Evolutionary conservation across 2,329 filamentous ascomycete species (phyloP).

Genomic region (Fusarium sp.): DNA sequence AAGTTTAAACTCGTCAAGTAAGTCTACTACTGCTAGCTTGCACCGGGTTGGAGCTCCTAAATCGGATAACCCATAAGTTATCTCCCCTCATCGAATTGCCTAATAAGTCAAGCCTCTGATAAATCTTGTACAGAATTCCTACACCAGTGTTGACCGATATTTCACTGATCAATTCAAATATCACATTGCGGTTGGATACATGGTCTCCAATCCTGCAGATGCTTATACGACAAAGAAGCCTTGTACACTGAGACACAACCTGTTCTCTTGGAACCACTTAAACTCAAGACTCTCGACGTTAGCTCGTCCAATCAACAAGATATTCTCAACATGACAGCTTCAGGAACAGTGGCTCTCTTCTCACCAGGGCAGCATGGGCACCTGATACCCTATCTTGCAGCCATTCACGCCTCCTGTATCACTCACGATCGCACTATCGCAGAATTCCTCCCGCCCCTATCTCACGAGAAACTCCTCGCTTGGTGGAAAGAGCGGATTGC

Average conservation of each 20-base stretch:
- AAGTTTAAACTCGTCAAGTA: constrained; percentile 12
- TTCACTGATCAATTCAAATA: neutral
- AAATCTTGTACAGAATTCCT: constrained; percentile 15
- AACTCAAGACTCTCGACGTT: neutral
- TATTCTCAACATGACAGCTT: constrained; percentile 42
- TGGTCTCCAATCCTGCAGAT: neutral
- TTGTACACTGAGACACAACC: constrained; percentile 9
- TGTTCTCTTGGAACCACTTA: neutral
- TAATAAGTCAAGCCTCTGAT: constrained; percentile 10
- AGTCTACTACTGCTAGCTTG: constrained; percentile 36
- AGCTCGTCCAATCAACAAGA: neutral
- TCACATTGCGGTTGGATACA: neutral
- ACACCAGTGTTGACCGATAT: neutral
- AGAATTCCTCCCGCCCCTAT: constrained; percentile 69
- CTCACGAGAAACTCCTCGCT: constrained; percentile 63
- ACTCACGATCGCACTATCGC: constrained; percentile 65
- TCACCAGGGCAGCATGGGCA: constrained; percentile 58
- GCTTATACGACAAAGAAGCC: neutral
- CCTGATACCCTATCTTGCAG: constrained; percentile 66
- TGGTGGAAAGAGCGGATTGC: constrained; percentile 67
- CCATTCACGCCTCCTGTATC: constrained; percentile 69
- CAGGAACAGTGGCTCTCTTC: constrained; percentile 56
- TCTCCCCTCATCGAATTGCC: constrained; percentile 22
- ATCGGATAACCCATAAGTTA: constrained; percentile 21
- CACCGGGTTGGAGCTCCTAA: constrained; percentile 15